Percentiles rank a stretch among this genome's conserved stretches.
Conservation (phyloP, 78 protist genomes). For the Dictyostelium brefeldianum region DNA sequence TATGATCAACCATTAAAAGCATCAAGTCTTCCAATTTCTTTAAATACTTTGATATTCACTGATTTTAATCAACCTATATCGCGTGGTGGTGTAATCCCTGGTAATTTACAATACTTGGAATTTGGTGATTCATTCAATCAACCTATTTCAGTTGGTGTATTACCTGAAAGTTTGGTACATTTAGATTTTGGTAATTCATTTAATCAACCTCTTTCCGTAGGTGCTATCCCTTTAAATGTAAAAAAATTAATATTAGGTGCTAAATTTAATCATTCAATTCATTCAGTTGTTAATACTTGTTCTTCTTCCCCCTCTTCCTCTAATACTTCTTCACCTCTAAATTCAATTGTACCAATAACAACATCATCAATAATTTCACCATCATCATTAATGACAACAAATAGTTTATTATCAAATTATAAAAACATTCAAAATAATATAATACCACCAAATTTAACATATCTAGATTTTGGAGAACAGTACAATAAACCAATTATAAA, state of each 20-base stretch:
- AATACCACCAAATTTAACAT: not conserved
- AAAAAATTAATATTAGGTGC: not conserved
- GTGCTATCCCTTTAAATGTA: not conserved
- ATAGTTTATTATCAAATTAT: too few relatives aligned
- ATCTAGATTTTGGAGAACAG: not conserved
- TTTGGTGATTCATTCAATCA: slow-evolving; percentile 9
- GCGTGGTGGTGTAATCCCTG: not conserved
- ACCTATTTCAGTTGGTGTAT: not conserved
- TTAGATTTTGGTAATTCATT: not conserved
- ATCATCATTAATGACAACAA: not conserved
- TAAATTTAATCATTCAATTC: slow-evolving; percentile 3
- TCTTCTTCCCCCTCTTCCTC: not conserved
- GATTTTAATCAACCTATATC: slow-evolving; percentile 23
- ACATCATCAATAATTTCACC: not conserved
- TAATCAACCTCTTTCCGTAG: not conserved
- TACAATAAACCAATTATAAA: slow-evolving; percentile 7
- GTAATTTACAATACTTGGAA: not conserved
- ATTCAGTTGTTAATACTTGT: not conserved
- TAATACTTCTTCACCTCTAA: not conserved
- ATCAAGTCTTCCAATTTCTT: not conserved
- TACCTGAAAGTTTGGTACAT: not conserved
- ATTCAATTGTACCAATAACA: not conserved
- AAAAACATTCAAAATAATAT: not conserved
- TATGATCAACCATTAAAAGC: not conserved
- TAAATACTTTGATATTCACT: not conserved